Conservation (phyloP, 768 basidiomycete genomes). For the Erythrobasidium yunnanense region DNA sequence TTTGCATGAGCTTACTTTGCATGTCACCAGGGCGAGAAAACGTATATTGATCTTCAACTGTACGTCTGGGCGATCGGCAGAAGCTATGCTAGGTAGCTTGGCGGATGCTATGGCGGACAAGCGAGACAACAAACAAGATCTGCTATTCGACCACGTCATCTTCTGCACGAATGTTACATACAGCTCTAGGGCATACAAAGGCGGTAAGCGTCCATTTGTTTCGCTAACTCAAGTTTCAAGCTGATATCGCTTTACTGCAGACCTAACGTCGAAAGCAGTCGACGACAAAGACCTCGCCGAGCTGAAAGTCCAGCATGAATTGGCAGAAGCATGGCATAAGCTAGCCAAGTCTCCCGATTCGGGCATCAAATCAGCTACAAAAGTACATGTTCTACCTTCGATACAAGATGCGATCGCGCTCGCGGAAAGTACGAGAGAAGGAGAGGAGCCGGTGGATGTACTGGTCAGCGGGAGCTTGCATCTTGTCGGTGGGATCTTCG, state of each 20-base stretch:
- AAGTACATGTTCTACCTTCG: conserved; percentile 69
- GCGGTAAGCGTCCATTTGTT: conserved; percentile 50
- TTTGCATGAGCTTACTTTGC: neutral
- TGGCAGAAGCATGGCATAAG: conserved; percentile 6
- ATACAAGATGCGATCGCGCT: conserved; percentile 76
- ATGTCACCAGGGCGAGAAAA: conserved; percentile 33
- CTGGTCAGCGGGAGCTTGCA: conserved; percentile 86
- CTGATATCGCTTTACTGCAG: conserved; percentile 44
- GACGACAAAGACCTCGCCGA: conserved; percentile 50
- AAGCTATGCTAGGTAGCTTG: conserved; percentile 56
- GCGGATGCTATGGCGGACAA: conserved; percentile 48
- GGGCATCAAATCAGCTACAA: conserved; percentile 43
- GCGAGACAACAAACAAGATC: conserved; percentile 31
- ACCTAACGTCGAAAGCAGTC: conserved; percentile 63
- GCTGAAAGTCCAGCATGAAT: conserved; percentile 19
- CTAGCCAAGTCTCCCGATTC: conserved; percentile 45
- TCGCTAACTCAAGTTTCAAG: conserved; percentile 2
- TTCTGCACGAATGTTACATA: conserved; percentile 98
- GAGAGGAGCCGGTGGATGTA: conserved; percentile 46
- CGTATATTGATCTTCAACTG: conserved; percentile 88
- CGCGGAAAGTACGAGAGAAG: conserved; percentile 41
- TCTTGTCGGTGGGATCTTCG: conserved; percentile 84
- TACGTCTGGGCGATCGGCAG: conserved; percentile 75
- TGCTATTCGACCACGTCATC: conserved; percentile 58
- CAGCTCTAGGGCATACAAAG: conserved; percentile 74